phyloP scores from a whole-genome alignment of 23 red algal species.

The Agarophyton chilense region DNA sequence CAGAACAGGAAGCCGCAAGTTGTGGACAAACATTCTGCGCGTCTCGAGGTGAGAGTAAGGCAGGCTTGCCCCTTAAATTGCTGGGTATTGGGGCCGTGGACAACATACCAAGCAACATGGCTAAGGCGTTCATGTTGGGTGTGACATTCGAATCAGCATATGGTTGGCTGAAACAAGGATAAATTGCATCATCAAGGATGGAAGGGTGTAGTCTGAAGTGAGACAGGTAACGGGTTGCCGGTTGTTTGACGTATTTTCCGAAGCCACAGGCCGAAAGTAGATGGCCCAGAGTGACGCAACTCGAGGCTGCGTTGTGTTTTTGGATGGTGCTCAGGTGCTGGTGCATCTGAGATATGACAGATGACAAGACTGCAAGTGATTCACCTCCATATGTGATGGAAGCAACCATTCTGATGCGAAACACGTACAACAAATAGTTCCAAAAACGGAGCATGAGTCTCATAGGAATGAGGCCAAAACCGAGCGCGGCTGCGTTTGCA shows the following conservation, averaged over 20 bases:
- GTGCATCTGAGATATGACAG: constrained; percentile 9
- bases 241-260: constrained; percentile 44
- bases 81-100: constrained; percentile 19
- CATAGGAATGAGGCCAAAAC: constrained; percentile 27
- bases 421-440: constrained; percentile 18
- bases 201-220: background rate
- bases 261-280: constrained; percentile 48
- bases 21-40: constrained; percentile 9
- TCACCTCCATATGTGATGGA: constrained; percentile 39
- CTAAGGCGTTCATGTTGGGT: constrained; percentile 22
- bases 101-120: constrained; percentile 9
- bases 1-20: background rate
- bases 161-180: background rate
- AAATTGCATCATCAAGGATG: constrained; percentile 28
- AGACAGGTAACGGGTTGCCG: constrained; percentile 11
- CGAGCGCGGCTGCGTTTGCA: background rate
- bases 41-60: background rate
- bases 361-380: background rate
- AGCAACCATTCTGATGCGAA: background rate
- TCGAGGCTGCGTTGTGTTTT: constrained; percentile 33
- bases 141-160: constrained; percentile 32
- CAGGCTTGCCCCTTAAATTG: background rate
- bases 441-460: constrained; percentile 17
- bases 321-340: constrained; percentile 9
- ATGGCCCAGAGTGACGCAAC: constrained; percentile 60